Evolutionary conservation across 805 yeast genomes (phyloP).

Genomic region (Suhomyces pyralidae): DNA sequence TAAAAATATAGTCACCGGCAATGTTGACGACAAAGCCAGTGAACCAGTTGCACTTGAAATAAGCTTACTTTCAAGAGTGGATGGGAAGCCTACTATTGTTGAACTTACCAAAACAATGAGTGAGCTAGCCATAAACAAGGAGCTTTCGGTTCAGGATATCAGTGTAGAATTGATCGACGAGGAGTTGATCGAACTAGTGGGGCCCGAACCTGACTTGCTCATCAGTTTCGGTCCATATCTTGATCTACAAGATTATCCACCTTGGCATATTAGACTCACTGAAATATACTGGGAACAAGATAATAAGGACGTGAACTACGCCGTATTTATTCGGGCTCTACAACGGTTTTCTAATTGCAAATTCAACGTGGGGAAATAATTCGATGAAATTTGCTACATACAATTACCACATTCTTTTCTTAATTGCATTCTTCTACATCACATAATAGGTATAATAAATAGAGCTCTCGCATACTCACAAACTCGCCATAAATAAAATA

Average conservation of each 20-base stretch:
- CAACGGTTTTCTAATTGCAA: slow-evolving; percentile 76
- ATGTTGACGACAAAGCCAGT: slow-evolving; percentile 28
- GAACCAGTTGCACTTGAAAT: slow-evolving; percentile 55
- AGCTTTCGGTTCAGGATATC: slow-evolving; percentile 62
- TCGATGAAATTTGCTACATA: background rate
- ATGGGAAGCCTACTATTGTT: slow-evolving; percentile 88
- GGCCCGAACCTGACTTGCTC: slow-evolving; percentile 89
- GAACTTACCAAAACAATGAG: slow-evolving; percentile 85
- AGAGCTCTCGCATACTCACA: background rate
- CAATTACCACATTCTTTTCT: background rate
- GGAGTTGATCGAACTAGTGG: slow-evolving; percentile 70
- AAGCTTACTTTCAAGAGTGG: slow-evolving; percentile 65
- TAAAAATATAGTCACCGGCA: slow-evolving; percentile 47
- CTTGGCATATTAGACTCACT: slow-evolving; percentile 92
- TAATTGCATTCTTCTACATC: background rate
- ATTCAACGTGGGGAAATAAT: slow-evolving; percentile 80
- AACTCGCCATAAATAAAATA: background rate
- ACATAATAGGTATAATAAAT: background rate
- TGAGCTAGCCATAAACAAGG: slow-evolving; percentile 61
- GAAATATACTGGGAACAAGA: slow-evolving; percentile 92
- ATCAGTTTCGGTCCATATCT: slow-evolving; percentile 81
- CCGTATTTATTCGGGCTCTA: slow-evolving; percentile 77
- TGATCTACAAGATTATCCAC: slow-evolving; percentile 93
- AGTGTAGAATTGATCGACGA: slow-evolving; percentile 73
- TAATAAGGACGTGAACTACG: slow-evolving; percentile 74